Evolutionary conservation across 2,329 filamentous ascomycete genomes (phyloP).

Genomic region (Colletotrichum scovillei): DNA sequence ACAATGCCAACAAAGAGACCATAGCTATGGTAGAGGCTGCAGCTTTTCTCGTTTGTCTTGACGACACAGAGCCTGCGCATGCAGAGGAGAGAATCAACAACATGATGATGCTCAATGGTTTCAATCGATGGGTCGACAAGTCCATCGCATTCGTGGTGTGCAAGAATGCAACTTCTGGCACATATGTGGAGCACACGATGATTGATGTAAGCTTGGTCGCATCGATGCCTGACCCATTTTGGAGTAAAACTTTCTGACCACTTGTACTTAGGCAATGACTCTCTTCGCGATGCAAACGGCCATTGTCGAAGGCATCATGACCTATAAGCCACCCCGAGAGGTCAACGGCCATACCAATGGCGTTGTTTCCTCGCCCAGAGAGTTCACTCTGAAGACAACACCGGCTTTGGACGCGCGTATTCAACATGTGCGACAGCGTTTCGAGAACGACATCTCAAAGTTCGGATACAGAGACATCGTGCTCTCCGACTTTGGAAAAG

Average conservation of each 20-base stretch:
- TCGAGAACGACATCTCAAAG: conserved; percentile 10
- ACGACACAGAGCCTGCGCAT: conserved; percentile 38
- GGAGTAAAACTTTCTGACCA: background rate
- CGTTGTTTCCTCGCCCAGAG: background rate
- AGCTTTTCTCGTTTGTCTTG: conserved; percentile 41
- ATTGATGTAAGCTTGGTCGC: conserved; percentile 37
- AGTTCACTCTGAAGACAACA: background rate
- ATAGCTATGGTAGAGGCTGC: conserved; percentile 39
- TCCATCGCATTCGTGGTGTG: conserved; percentile 39
- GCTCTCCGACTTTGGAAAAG: conserved; percentile 26
- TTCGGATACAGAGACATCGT: conserved; percentile 28
- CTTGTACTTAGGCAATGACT: background rate
- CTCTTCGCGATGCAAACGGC: conserved; percentile 25
- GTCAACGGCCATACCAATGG: background rate
- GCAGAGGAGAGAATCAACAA: conserved; percentile 14
- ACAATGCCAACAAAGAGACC: conserved; percentile 34
- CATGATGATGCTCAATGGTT: conserved; percentile 37
- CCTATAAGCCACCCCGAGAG: background rate
- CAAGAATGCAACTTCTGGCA: conserved; percentile 39
- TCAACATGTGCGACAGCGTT: conserved; percentile 26
- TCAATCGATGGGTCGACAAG: conserved; percentile 44
- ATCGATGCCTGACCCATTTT: conserved; percentile 4
- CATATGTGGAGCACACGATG: conserved; percentile 39
- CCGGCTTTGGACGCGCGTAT: conserved; percentile 34
- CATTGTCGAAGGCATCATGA: background rate